phyloP scores from a whole-genome alignment of 2,329 filamentous ascomycete genomes.

The Cadophora sp. region DNA sequence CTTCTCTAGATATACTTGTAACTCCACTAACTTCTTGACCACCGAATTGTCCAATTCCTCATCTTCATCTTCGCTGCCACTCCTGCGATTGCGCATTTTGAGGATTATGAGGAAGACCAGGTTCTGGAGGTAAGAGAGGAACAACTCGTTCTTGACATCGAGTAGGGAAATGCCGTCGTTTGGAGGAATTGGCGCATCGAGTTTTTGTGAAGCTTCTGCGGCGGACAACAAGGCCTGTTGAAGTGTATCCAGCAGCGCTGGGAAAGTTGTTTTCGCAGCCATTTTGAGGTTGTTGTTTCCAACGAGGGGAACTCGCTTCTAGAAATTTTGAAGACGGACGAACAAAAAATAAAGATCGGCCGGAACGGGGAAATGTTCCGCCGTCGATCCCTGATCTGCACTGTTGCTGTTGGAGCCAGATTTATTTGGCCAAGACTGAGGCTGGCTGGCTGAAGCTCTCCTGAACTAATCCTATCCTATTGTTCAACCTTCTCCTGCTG shows the following conservation, averaged over 20 bases:
- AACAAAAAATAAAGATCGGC: conserved; percentile 14
- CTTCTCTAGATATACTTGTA: conserved; percentile 92
- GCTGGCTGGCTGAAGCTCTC: conserved; percentile 19
- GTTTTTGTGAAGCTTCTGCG: conserved; percentile 69
- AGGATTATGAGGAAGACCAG: conserved; percentile 86
- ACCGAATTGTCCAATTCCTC: conserved; percentile 67
- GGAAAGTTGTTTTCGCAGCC: conserved; percentile 56
- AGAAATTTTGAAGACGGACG: conserved; percentile 21
- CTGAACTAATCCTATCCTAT: conserved; percentile 5
- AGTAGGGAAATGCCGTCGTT: conserved; percentile 91
- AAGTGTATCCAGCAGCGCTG: conserved; percentile 59
- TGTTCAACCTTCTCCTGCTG: neutral
- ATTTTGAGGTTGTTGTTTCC: conserved; percentile 44
- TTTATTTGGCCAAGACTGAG: conserved; percentile 8
- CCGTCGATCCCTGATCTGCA: conserved; percentile 9
- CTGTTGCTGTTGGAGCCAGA: conserved; percentile 15
- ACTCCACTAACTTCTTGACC: conserved; percentile 85
- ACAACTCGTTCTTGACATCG: conserved; percentile 95
- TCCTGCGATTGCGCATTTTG: conserved; percentile 69
- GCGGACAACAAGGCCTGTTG: conserved; percentile 64
- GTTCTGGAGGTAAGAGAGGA: conserved; percentile 94
- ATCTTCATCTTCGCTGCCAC: conserved; percentile 47
- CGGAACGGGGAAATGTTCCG: conserved; percentile 15
- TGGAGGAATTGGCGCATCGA: conserved; percentile 71
- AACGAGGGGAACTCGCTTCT: neutral